Conservation (phyloP, 2,329 filamentous ascomycete species). For the Fusarium acutatum region DNA sequence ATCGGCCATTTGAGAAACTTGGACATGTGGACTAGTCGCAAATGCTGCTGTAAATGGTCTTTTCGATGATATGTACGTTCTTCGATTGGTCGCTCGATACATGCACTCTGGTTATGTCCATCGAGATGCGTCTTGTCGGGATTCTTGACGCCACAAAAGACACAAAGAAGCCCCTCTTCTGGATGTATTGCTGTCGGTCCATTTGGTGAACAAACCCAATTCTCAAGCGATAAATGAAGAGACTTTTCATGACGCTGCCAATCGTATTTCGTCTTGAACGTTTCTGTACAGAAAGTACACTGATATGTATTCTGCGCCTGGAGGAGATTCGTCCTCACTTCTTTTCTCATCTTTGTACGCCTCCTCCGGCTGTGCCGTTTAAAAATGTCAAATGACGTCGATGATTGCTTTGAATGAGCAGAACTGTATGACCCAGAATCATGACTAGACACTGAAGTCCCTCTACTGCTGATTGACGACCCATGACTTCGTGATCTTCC, state of each 20-base stretch:
- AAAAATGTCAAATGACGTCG: slow-evolving; percentile 22
- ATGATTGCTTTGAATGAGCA: slow-evolving; percentile 20
- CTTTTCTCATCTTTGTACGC: slow-evolving; percentile 20
- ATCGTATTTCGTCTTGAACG: slow-evolving; percentile 55
- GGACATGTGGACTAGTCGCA: slow-evolving; percentile 50
- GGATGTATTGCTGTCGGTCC: slow-evolving; percentile 49
- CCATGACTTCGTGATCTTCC: slow-evolving; percentile 49
- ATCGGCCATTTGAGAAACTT: slow-evolving; percentile 47
- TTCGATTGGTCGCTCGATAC: slow-evolving; percentile 46
- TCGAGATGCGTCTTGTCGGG: slow-evolving; percentile 48
- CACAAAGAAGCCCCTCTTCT: slow-evolving; percentile 43
- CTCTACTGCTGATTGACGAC: slow-evolving; percentile 46
- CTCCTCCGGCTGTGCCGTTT: slow-evolving; percentile 22
- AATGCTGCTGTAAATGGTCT: slow-evolving; percentile 54
- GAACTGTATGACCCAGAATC: slow-evolving; percentile 29
- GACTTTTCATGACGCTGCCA: slow-evolving; percentile 62
- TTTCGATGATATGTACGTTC: slow-evolving; percentile 57
- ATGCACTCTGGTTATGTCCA: slow-evolving; percentile 52
- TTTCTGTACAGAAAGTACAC: slow-evolving; percentile 57
- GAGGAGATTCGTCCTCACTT: slow-evolving; percentile 17
- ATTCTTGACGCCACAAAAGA: slow-evolving; percentile 49
- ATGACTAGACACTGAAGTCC: slow-evolving; percentile 22
- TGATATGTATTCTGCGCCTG: slow-evolving; percentile 44
- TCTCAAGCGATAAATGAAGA: slow-evolving; percentile 55
- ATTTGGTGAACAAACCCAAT: slow-evolving; percentile 54